Evolutionary conservation across 2,329 filamentous ascomycete species (phyloP).

Genomic region (Penicillium sp.): DNA sequence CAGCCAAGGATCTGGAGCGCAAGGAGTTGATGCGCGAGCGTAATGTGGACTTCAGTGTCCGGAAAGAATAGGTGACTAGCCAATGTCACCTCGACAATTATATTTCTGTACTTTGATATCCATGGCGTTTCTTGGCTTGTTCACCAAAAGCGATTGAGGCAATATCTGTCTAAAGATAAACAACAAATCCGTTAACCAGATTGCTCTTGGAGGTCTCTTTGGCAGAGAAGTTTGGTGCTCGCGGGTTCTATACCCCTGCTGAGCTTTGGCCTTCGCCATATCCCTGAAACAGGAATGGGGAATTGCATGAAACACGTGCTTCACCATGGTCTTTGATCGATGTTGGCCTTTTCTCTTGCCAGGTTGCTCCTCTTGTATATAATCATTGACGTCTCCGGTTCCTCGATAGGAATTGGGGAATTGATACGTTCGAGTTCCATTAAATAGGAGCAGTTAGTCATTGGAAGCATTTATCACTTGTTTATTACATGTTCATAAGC

Average conservation of each 20-base stretch:
- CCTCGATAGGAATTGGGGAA: background rate
- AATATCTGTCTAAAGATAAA: conserved; percentile 13
- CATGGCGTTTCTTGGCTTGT: conserved; percentile 35
- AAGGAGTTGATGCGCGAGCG: conserved; percentile 59
- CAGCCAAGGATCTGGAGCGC: conserved; percentile 60
- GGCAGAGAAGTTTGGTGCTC: conserved; percentile 1
- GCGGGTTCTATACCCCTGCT: background rate
- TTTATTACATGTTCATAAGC: background rate
- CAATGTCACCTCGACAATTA: conserved; percentile 18
- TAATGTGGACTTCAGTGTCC: conserved; percentile 30
- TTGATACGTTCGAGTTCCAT: conserved; percentile 3
- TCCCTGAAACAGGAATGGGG: background rate
- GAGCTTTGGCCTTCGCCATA: background rate
- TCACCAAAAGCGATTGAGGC: conserved; percentile 29
- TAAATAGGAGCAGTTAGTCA: conserved; percentile 8
- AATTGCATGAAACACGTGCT: background rate
- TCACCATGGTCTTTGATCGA: background rate
- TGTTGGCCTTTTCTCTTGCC: background rate
- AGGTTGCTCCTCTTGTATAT: conserved; percentile 8
- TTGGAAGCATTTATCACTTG: conserved; percentile 5
- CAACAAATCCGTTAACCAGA: conserved; percentile 8
- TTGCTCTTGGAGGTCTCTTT: conserved; percentile 2
- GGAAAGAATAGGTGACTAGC: conserved; percentile 15
- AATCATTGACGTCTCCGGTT: conserved; percentile 5
- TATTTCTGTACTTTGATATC: conserved; percentile 34